Conservation (phyloP, 257 asterid genomes). For the Ajuga chamaepitys region DNA sequence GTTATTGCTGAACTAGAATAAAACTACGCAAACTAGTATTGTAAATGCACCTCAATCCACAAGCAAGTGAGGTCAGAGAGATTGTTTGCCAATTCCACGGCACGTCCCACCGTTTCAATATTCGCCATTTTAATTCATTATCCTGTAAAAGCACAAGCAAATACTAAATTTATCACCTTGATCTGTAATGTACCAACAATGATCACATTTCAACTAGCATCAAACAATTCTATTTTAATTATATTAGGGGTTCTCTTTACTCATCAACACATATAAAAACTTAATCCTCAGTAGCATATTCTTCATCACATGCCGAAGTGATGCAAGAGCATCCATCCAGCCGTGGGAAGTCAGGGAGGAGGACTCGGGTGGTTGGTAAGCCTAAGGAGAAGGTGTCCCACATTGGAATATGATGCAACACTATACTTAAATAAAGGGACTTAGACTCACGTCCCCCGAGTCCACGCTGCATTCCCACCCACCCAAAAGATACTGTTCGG, state of each 20-base stretch:
- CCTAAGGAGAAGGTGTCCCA: too few species aligned
- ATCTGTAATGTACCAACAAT: not conserved
- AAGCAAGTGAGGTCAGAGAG: conserved; percentile 84
- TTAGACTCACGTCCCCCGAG: too few species aligned
- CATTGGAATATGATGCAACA: too few species aligned
- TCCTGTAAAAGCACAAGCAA: conserved; percentile 36
- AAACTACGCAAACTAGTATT: not conserved
- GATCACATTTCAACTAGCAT: not conserved
- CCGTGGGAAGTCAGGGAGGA: too few species aligned
- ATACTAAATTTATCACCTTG: not conserved
- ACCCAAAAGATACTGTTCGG: too few species aligned
- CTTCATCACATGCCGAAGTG: not conserved
- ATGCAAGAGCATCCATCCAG: not conserved
- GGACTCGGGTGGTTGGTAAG: too few species aligned
- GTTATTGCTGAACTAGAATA: not conserved
- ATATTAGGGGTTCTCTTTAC: not conserved
- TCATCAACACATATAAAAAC: not conserved
- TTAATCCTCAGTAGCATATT: not conserved
- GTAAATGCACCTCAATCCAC: conserved; percentile 79
- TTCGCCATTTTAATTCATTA: conserved; percentile 44
- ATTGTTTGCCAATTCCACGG: conserved; percentile 99
- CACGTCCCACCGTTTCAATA: conserved; percentile 86
- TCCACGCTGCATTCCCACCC: too few species aligned
- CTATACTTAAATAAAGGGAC: too few species aligned
- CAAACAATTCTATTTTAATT: not conserved